Percentiles rank a stretch among this genome's conserved stretches.
phyloP scores from a whole-genome alignment of 495 filamentous ascomycete genomes.

The Trichoderma asperelloides region DNA sequence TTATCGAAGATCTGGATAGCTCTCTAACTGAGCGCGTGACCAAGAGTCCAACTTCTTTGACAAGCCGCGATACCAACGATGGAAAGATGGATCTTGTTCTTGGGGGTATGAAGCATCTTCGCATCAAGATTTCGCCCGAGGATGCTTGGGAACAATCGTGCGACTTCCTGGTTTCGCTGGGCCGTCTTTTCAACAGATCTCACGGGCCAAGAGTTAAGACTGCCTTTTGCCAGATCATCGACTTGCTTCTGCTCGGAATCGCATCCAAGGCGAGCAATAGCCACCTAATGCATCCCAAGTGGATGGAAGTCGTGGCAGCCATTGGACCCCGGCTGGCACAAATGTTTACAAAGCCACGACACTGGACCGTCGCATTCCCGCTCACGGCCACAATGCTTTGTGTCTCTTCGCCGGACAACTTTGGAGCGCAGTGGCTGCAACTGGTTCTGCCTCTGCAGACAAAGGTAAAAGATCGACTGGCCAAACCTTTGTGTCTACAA shows the following conservation, averaged over 20 bases:
- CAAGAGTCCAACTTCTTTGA: conserved; percentile 46
- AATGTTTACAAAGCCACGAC: conserved; percentile 81
- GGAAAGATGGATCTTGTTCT: conserved; percentile 75
- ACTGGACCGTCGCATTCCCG: conserved; percentile 83
- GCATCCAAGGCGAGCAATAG: conserved; percentile 64
- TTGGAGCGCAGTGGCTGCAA: conserved; percentile 76
- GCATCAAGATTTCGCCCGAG: conserved; percentile 58
- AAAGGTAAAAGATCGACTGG: conserved; percentile 72
- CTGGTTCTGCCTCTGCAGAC: conserved; percentile 65
- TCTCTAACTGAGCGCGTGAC: conserved; percentile 60
- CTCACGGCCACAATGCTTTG: conserved; percentile 78
- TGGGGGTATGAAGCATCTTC: conserved; percentile 82
- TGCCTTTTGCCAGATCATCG: conserved; percentile 85
- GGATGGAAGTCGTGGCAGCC: conserved; percentile 72
- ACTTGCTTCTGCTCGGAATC: conserved; percentile 79
- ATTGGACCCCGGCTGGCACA: conserved; percentile 66
- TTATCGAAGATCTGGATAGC: conserved; percentile 67
- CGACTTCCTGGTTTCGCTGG: conserved; percentile 73
- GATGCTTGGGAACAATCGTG: conserved; percentile 80
- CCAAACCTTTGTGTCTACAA: conserved; percentile 73
- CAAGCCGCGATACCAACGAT: conserved; percentile 54
- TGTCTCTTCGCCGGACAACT: conserved; percentile 74
- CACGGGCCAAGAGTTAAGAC: conserved; percentile 85
- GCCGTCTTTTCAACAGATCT: conserved; percentile 69
- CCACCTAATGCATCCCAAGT: conserved; percentile 68